Evolutionary conservation across 192 early-diverging fungal species (phyloP).

Genomic region (Phlyctochytrium bullatum): DNA sequence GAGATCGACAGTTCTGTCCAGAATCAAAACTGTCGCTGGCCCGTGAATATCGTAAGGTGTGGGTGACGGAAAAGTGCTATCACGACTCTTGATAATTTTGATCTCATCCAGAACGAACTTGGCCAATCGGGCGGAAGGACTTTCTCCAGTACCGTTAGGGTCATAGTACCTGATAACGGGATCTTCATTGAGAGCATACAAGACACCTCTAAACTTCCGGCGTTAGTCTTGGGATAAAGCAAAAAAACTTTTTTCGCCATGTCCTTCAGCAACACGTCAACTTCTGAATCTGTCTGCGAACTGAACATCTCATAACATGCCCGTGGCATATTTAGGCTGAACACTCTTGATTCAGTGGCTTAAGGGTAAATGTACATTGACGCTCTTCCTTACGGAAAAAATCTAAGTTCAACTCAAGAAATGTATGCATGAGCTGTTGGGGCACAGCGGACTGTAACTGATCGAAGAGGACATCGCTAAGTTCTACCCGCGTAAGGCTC

Average conservation of each 20-base stretch:
- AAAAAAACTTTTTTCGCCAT: slow-evolving; percentile 34
- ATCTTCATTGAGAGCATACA: slow-evolving; percentile 70
- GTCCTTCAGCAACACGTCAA: slow-evolving; percentile 38
- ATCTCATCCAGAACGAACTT: slow-evolving; percentile 68
- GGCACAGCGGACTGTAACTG: neutral
- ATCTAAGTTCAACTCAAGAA: slow-evolving; percentile 76
- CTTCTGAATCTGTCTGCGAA: slow-evolving; percentile 47
- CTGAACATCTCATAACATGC: slow-evolving; percentile 66
- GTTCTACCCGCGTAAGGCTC: neutral
- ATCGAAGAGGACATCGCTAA: neutral
- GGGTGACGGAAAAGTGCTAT: slow-evolving; percentile 47
- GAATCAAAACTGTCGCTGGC: slow-evolving; percentile 81
- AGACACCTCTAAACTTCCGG: slow-evolving; percentile 42
- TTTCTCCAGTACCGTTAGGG: slow-evolving; percentile 42
- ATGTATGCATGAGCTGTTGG: slow-evolving; percentile 43
- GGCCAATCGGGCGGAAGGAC: slow-evolving; percentile 10
- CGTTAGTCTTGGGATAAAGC: slow-evolving; percentile 59
- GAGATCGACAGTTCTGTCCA: slow-evolving; percentile 89
- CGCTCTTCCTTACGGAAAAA: slow-evolving; percentile 60
- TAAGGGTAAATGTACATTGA: neutral
- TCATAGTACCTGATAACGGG: slow-evolving; percentile 90
- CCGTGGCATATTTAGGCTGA: slow-evolving; percentile 63
- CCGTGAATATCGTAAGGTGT: slow-evolving; percentile 32
- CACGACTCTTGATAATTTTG: slow-evolving; percentile 70
- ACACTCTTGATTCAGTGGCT: slow-evolving; percentile 66